A percentile compares a stretch with the other conserved stretches of the same genome.
phyloP scores from a whole-genome alignment of 129 eudicot genomes.

The Escallonia rubra region DNA sequence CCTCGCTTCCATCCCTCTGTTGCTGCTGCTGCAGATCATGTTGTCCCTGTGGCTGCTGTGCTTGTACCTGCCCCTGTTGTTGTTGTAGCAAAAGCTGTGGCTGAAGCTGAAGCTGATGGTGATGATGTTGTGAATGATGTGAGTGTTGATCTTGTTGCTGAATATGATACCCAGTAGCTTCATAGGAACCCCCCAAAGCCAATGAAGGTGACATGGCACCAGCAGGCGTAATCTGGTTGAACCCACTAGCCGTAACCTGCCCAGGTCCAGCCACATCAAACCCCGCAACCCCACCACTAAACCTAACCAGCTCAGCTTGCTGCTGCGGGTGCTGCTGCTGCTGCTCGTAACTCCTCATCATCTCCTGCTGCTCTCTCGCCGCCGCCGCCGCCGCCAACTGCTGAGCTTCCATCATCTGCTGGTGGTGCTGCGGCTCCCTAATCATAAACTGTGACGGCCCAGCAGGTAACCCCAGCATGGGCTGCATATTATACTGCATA shows the following conservation, averaged over 20 bases:
- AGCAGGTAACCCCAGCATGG: slow-evolving; percentile 42
- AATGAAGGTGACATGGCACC: slow-evolving; percentile 20
- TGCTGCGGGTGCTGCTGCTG: slow-evolving; percentile 36
- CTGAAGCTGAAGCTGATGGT: slow-evolving; percentile 24
- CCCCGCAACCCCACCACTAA: slow-evolving; percentile 35
- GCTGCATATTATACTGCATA: slow-evolving; percentile 51
- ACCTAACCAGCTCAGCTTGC: slow-evolving; percentile 27
- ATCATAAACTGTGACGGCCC: slow-evolving; percentile 35
- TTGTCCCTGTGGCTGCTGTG: slow-evolving; percentile 10
- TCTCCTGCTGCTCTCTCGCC: slow-evolving; percentile 42
- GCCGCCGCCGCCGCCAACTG: slow-evolving; percentile 30
- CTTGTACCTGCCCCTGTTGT: slow-evolving; percentile 19
- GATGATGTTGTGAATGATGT: slow-evolving; percentile 5
- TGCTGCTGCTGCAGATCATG: background rate
- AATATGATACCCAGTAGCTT: slow-evolving; percentile 5
- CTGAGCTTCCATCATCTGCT: slow-evolving; percentile 43
- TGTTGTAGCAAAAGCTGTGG: slow-evolving; percentile 27
- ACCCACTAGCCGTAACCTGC: slow-evolving; percentile 29
- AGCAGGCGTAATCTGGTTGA: slow-evolving; percentile 19
- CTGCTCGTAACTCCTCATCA: slow-evolving; percentile 38
- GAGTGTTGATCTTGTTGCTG: slow-evolving; percentile 11
- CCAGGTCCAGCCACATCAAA: background rate
- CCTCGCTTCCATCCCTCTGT: slow-evolving; percentile 37
- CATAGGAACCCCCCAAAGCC: slow-evolving; percentile 40
- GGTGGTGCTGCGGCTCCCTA: slow-evolving; percentile 50